Evolutionary conservation across 345 rosid species (phyloP), one percentile per base, ranked within the genome.

Genomic region (Camelina neglecta): DNA sequence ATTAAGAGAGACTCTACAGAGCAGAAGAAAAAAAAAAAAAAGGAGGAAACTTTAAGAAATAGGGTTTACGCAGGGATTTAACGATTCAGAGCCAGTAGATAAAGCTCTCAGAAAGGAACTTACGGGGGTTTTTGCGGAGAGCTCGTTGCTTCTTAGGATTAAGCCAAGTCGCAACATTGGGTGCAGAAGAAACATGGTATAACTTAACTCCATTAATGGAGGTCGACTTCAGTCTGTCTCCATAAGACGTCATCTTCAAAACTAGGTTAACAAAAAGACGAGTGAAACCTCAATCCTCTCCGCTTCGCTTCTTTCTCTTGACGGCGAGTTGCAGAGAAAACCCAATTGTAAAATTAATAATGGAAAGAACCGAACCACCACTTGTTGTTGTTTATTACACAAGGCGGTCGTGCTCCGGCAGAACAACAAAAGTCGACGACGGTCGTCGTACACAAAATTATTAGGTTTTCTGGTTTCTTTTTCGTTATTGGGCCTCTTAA

Each of bases 151-250:
- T 92, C 85, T 92, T 95, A 72, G 88, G 88, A 48, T 76, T 51
- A 49, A 90, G 85, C 96, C 95, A 94, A 5, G 88, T 62, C 39
- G 97, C 88, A 11, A 81, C 80, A 66, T 86, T 87, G 8, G 82
- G 93, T 2, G 91, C 86, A 54, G 91, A 91, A 20, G 89, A 81
- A 31, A 90, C 80, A 3, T 87, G 83, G 82, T 95, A 92, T 75
- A 86, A 71, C 86, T 87, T 90, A 29, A 89, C 88, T 39, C 96
- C 96, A 75, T 95, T 92, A 15, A 90, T 80, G 75, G 93, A 83
- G 55, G 90, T 87, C 26, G 91, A 91, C 85, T 95, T 92, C 86
- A 90, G 63, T 76, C 69, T 83, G 20, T 89, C 93, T 51, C 86
- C 96, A 65, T 81, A 82, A 39, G 73, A 51, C 71, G 93, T 77